These are phyloP conservation scores for Chalciporus sphaerocephalus DNA, from an alignment of 768 basidiomycete genomes.

Conservation along the genomic window DNA sequence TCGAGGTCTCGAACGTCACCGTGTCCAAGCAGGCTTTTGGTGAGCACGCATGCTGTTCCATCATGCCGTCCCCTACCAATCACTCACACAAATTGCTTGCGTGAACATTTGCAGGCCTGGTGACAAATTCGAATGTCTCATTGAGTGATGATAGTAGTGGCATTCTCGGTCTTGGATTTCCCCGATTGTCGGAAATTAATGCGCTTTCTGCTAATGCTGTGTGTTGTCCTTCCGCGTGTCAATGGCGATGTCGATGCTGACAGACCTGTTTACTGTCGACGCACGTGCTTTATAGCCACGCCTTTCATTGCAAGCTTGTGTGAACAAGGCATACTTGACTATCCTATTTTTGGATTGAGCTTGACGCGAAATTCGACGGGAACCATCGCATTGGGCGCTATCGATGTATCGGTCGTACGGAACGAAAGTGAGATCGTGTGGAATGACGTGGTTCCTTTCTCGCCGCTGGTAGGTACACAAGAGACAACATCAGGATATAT, in stretches of 20 bases:
- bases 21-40: slow-evolving; percentile 64
- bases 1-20: slow-evolving; percentile 58
- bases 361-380: slow-evolving; percentile 58
- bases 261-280: neutral
- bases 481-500: slow-evolving; percentile 66
- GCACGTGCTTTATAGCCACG: slow-evolving; percentile 40
- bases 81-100: neutral
- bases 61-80: slow-evolving; percentile 1
- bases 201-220: slow-evolving; percentile 45
- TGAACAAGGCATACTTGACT: slow-evolving; percentile 59
- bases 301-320: slow-evolving; percentile 66
- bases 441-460: slow-evolving; percentile 72
- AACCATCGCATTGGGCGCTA: slow-evolving; percentile 65
- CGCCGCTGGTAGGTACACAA: slow-evolving; percentile 59
- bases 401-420: slow-evolving; percentile 64
- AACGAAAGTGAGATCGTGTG: slow-evolving; percentile 60
- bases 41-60: slow-evolving; percentile 29
- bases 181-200: slow-evolving; percentile 62
- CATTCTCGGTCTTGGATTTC: slow-evolving; percentile 71
- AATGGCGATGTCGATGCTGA: neutral
- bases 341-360: slow-evolving; percentile 73
- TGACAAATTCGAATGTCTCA: slow-evolving; percentile 58
- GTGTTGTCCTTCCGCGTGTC: slow-evolving; percentile 15
- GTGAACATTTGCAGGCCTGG: slow-evolving; percentile 42
- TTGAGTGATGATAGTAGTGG: slow-evolving; percentile 65